Conservation (phyloP, 75 land plant species). For the Sequoia sempervirens region DNA sequence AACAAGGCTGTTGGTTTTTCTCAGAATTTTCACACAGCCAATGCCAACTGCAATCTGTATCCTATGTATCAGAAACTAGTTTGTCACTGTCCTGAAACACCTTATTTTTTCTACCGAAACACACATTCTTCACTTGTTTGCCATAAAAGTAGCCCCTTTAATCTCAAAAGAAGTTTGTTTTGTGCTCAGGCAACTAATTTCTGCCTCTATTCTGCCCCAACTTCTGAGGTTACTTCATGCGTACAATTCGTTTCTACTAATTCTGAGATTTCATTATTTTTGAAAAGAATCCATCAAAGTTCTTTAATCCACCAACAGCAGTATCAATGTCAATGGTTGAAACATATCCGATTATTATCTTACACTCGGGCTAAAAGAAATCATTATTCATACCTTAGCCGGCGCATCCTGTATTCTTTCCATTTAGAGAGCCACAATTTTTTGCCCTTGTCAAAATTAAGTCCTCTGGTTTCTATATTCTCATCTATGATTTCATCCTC, state of each 20-base stretch:
- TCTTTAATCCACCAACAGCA: neutral
- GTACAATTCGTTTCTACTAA: neutral
- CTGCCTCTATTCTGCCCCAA: neutral
- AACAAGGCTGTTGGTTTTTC: neutral
- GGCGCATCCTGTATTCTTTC: neutral
- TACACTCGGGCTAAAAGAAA: neutral
- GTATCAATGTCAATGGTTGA: neutral
- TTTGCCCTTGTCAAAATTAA: neutral
- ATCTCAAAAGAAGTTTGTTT: neutral
- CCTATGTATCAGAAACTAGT: neutral
- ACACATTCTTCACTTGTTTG: neutral
- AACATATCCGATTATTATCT: neutral
- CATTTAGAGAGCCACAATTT: neutral
- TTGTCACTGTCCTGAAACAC: neutral
- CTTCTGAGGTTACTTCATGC: neutral
- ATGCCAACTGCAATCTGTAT: neutral
- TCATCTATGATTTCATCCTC: conserved; percentile 3
- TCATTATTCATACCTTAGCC: neutral
- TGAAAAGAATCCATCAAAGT: neutral
- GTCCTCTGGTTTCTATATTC: neutral
- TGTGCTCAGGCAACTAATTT: neutral
- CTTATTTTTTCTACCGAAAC: neutral
- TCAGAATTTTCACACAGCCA: neutral
- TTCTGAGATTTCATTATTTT: neutral
- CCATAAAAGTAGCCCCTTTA: neutral